Evolutionary conservation across 2,329 filamentous ascomycete genomes (phyloP).

Genomic region (Chrysoporthe deuterocubensis): DNA sequence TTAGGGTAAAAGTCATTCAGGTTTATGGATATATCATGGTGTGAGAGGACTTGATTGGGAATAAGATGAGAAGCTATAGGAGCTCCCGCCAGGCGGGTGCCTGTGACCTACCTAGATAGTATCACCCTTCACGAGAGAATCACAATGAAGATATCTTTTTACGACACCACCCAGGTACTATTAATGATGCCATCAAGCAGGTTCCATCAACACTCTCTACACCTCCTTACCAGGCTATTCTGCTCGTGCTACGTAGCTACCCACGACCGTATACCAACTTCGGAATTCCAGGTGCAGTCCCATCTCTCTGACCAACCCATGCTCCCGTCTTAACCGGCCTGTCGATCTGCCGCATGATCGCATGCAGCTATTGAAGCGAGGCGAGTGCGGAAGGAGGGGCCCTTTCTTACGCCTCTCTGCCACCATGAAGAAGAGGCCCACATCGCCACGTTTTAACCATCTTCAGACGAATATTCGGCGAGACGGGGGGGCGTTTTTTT

Average conservation of each 20-base stretch:
- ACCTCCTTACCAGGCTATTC: background rate
- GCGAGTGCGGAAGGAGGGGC: background rate
- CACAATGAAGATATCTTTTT: background rate
- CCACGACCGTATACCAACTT: background rate
- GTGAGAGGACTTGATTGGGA: background rate
- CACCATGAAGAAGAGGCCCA: background rate
- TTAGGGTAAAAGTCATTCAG: background rate
- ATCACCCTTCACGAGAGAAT: background rate
- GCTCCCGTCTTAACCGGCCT: background rate
- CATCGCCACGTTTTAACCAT: background rate
- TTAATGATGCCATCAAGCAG: background rate
- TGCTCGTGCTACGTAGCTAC: background rate
- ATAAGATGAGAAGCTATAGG: background rate
- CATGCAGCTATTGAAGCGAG: background rate
- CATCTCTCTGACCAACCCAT: background rate
- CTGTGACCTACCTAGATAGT: slow-evolving; percentile 1
- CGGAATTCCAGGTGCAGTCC: background rate
- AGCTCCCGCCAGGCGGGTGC: background rate
- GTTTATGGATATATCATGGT: background rate
- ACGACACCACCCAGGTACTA: background rate
- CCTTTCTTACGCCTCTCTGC: background rate
- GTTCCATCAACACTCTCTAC: background rate
- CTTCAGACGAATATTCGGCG: background rate
- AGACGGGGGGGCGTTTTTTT: background rate
- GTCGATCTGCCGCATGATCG: background rate